phyloP scores from a whole-genome alignment of 2,329 filamentous ascomycete genomes.

The Hirsutella thompsonii region DNA sequence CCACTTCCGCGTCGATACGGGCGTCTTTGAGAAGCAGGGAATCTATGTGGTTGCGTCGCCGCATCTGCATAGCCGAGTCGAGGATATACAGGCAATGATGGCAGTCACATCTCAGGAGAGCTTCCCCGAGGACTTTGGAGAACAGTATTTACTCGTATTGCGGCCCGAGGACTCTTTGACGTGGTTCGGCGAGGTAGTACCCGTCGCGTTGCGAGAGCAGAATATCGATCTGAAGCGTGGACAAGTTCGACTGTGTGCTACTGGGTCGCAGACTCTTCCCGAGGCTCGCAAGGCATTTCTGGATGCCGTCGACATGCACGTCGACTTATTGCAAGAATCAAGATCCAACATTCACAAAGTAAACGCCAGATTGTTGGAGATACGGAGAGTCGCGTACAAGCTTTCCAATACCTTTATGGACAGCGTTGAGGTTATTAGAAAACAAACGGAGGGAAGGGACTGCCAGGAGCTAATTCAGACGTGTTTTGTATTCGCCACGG shows the following conservation, averaged over 20 bases:
- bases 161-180: slow-evolving; percentile 64
- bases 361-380: slow-evolving; percentile 80
- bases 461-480: slow-evolving; percentile 96
- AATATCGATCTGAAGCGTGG: slow-evolving; percentile 77
- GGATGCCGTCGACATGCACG: slow-evolving; percentile 66
- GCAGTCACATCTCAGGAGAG: slow-evolving; percentile 49
- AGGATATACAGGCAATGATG: slow-evolving; percentile 77
- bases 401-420: slow-evolving; percentile 98
- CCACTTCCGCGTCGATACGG: slow-evolving; percentile 75
- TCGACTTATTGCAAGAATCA: slow-evolving; percentile 84
- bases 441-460: slow-evolving; percentile 70
- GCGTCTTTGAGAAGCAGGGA: slow-evolving; percentile 57
- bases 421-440: slow-evolving; percentile 84
- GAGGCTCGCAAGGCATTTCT: slow-evolving; percentile 70
- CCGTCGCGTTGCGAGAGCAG: slow-evolving; percentile 60
- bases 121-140: slow-evolving; percentile 56
- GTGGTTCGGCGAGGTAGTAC: slow-evolving; percentile 72
- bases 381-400: slow-evolving; percentile 91
- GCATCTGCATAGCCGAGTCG: slow-evolving; percentile 57
- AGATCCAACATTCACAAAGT: slow-evolving; percentile 89
- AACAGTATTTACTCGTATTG: slow-evolving; percentile 70
- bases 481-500: slow-evolving; percentile 97
- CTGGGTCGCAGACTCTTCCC: slow-evolving; percentile 67
- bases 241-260: slow-evolving; percentile 76
- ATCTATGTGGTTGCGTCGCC: slow-evolving; percentile 79